Conservation (phyloP, 441 rosid genomes). For the Geranium incanum region DNA sequence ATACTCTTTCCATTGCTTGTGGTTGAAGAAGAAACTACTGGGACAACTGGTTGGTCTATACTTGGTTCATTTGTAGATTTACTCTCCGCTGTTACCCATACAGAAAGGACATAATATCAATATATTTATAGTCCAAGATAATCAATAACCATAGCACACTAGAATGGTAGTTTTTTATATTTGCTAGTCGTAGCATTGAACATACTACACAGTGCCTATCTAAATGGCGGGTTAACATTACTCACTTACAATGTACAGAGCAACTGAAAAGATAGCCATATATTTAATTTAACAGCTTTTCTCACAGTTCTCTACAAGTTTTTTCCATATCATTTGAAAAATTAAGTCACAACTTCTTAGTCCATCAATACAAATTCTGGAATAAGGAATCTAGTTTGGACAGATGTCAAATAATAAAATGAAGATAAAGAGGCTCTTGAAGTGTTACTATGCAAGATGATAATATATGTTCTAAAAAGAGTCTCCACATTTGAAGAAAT, state of each 20-base stretch:
- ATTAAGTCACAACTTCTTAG: background rate
- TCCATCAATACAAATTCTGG: background rate
- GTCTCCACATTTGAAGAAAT: background rate
- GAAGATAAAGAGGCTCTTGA: background rate
- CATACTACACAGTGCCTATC: background rate
- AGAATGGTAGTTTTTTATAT: background rate
- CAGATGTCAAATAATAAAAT: too few relatives aligned
- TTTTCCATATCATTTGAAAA: background rate
- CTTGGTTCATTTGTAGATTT: slow-evolving; percentile 12
- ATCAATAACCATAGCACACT: background rate
- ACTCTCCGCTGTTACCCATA: slow-evolving; percentile 15
- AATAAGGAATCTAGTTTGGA: too few relatives aligned
- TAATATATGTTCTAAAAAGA: background rate
- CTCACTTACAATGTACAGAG: background rate
- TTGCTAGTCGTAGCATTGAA: background rate
- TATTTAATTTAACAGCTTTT: background rate
- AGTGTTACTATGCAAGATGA: background rate
- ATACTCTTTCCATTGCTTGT: slow-evolving; percentile 22
- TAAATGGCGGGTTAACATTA: background rate
- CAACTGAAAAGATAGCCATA: background rate
- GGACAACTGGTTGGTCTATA: slow-evolving; percentile 5
- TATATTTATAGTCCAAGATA: background rate
- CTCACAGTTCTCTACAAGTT: background rate
- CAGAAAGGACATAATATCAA: background rate
- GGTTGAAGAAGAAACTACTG: slow-evolving; percentile 9